Base-by-base conservation (phyloP, 768 basidiomycete species). In the Hygrocybe punicea region DNA sequence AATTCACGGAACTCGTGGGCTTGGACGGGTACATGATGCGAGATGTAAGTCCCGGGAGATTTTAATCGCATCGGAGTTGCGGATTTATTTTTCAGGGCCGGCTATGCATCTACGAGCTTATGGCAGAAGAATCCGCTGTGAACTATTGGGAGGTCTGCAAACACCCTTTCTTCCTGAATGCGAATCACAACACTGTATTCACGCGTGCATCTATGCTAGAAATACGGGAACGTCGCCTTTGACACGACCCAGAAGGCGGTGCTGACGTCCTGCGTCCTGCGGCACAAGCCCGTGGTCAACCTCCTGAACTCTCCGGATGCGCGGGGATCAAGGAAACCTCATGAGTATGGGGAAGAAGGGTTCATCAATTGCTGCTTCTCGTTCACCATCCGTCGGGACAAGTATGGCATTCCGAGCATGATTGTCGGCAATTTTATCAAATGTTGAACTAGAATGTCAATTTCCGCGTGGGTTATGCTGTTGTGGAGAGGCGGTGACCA, bases 41-140 rank as follows among this genome's bases (percentile, higher is more conserved):
- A n/a, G 93, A 93, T 58, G 89, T 88, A 63, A 63, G 84, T 74
- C 21, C 35, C 29, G 29, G n/a, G n/a, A 6, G 10, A 6, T 45
- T 23, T n/a, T 48, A 29, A 36, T 45, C 19, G 55, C 36, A 45
- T 52, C 47, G 17, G 36, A 5, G 6, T 33, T 25, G 50, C 8
- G 59, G 53, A 51, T 29, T 24, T 40, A 36, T n/a, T 25, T 44
- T 61, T 13, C 67, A 92, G 80, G 96, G 96, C 3, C 87, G 92
- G 36, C 73, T 97, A 21, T 96, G 94, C 66, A 97, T 99, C 56
- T 98, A 97, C 72, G 96, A 98, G 70, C 82, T 98, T 48, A 97
- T 99, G 95, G 89, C 94, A 1, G 96, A 99, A 71, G 94, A 96
- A 68, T 89, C 87, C 1, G 93, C 94, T 2, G 94, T 97, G 40